Evolutionary conservation across 768 basidiomycete genomes (phyloP), one percentile per base, ranked within the genome.

Genomic region (Lentinula boryana): DNA sequence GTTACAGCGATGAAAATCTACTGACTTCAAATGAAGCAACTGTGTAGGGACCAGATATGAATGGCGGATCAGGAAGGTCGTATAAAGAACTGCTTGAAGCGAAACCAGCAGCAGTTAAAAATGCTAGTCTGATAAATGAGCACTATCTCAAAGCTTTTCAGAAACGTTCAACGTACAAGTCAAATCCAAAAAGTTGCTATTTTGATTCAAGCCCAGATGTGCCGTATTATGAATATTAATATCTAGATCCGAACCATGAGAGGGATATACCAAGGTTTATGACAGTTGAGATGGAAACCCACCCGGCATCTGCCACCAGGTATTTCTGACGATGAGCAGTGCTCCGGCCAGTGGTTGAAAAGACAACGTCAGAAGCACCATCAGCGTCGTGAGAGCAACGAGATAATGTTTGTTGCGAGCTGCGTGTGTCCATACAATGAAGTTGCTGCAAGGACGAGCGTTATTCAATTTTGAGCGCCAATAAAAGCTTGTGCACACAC

Each of bases 301-400:
- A 80, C 81, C 74, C n/a, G 80, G 79, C 15, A 75, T 54, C 18
- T 70, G 63, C 54, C 70, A 70, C 74, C 76, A 83, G 0, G 76
- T 78, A 61, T 82, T 75, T 56, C 75, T 76, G 15, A 82, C 78
- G 1, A 71, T 72, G 32, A 85, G 73, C 40, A 85, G 67, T 6
- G 82, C 80, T 0, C 80, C 78, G 1, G 83, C 76, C 13, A 84
- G 71, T 5, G 84, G 83, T 62, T 84, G 81, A 65, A 84, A 79
- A 8, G 73, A 67, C 46, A 84, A 66, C 0, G 76, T 74, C 32
- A 84, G 51, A 3, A 84, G 65, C 1, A 77, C 78, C 78, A 84
- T 78, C 46, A 84, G 62, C 6, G 79, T 76, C 1, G 80, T 74
- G 32, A 80, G 67, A 2, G 75, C 76, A 32, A 86, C 84, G 12